A percentile compares a stretch with the other conserved stretches of the same genome.
phyloP scores from a whole-genome alignment of 805 yeast genomes.

The Wickerhamiella azyma region DNA sequence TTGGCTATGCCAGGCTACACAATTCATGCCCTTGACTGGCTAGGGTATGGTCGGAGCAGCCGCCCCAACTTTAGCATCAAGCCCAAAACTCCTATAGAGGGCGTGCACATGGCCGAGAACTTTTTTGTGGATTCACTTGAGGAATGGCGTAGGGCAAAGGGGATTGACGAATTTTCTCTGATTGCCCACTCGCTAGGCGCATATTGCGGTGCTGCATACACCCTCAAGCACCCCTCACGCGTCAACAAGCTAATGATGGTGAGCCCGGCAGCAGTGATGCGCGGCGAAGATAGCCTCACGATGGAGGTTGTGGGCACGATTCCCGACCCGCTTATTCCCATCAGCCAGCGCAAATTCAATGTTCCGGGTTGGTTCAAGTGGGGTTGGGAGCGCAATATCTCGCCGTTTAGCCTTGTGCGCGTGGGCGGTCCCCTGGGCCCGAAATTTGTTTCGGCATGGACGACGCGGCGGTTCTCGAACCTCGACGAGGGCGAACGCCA shows the following conservation, averaged over 20 bases:
- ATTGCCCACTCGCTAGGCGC: conserved; percentile 94
- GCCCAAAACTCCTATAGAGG: conserved; percentile 22
- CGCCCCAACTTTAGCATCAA: conserved; percentile 46
- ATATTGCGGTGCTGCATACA: conserved; percentile 57
- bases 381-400: conserved; percentile 75
- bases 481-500: conserved; percentile 33
- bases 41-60: conserved; percentile 85
- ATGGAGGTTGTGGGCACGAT: conserved; percentile 13
- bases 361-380: conserved; percentile 61
- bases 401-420: conserved; percentile 75
- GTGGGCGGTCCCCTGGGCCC: conserved; percentile 74
- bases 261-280: conserved; percentile 77
- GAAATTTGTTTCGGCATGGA: conserved; percentile 78
- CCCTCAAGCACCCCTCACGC: conserved; percentile 43
- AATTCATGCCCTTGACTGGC: conserved; percentile 72
- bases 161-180: conserved; percentile 38
- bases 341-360: conserved; percentile 8
- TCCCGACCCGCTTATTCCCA: conserved; percentile 12
- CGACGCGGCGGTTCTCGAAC: conserved; percentile 61
- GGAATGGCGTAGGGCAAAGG: conserved; percentile 44
- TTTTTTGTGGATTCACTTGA: conserved; percentile 55
- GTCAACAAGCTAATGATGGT: conserved; percentile 61
- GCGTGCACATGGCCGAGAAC: conserved; percentile 38
- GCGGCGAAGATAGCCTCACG: conserved; percentile 28
- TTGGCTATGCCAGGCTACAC: conserved; percentile 40